Evolutionary conservation across 148 eudicot species (phyloP).

Genomic region (Rhododendron griersonianum): DNA sequence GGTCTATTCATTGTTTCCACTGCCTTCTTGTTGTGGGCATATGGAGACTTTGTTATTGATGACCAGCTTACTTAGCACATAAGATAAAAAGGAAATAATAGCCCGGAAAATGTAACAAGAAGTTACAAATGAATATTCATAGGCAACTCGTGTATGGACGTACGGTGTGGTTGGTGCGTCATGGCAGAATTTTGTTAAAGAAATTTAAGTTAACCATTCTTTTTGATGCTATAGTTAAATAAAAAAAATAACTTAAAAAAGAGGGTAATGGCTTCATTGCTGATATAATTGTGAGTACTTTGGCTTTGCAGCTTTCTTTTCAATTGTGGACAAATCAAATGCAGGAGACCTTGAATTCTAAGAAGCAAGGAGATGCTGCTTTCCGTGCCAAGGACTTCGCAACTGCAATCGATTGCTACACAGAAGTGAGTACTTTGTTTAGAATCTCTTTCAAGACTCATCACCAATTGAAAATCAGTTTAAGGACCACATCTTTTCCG

Average conservation of each 20-base stretch:
- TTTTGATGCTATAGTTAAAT: neutral
- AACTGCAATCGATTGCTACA: slow-evolving; percentile 54
- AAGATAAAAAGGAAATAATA: neutral
- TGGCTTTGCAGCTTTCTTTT: slow-evolving; percentile 59
- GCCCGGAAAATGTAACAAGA: neutral
- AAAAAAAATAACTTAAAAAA: neutral
- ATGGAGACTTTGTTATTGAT: neutral
- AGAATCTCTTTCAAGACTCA: neutral
- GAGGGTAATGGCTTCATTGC: neutral
- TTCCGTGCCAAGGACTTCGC: slow-evolving; percentile 61
- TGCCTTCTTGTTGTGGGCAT: neutral
- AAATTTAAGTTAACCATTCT: neutral
- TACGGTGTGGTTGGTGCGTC: neutral
- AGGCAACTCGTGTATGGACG: neutral
- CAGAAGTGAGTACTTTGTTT: slow-evolving; percentile 32
- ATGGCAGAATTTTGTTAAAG: neutral
- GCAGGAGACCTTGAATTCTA: slow-evolving; percentile 63
- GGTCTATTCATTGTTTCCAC: neutral
- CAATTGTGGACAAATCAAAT: slow-evolving; percentile 78
- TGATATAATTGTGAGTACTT: neutral
- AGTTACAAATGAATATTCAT: neutral
- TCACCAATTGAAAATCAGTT: neutral
- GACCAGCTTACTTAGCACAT: neutral
- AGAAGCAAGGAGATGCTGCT: slow-evolving; percentile 68
- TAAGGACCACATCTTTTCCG: neutral